Evolutionary conservation across 805 yeast species (phyloP).

Genomic region (Candida nitratophila): DNA sequence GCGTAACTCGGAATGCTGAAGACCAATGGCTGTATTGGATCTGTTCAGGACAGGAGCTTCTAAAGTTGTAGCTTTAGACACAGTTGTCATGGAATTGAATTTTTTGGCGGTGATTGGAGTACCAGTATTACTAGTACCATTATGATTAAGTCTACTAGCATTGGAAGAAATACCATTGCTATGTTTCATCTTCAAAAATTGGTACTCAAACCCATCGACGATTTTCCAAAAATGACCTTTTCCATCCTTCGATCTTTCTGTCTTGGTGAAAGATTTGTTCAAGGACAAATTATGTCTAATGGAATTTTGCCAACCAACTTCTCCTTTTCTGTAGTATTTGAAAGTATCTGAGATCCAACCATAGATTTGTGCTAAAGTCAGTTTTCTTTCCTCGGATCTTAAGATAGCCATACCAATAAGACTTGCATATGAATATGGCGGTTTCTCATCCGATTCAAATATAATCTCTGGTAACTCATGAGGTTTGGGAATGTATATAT

Average conservation of each 20-base stretch:
- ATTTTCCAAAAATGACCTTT: constrained; percentile 94
- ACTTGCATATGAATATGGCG: constrained; percentile 92
- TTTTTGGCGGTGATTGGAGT: neutral
- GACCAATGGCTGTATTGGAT: constrained; percentile 20
- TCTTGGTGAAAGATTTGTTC: constrained; percentile 87
- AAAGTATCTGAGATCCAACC: constrained; percentile 87
- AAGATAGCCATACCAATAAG: constrained; percentile 89
- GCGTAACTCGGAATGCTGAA: constrained; percentile 14
- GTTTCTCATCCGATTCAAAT: constrained; percentile 57
- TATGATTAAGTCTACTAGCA: neutral
- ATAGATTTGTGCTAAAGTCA: constrained; percentile 81
- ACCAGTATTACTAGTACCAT: neutral
- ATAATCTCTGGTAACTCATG: constrained; percentile 32
- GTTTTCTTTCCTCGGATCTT: constrained; percentile 63
- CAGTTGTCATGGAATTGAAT: neutral
- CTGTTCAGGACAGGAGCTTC: constrained; percentile 12
- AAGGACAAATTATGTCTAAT: constrained; percentile 90
- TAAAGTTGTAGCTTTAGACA: neutral
- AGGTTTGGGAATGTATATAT: constrained; percentile 25
- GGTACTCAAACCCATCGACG: constrained; percentile 73
- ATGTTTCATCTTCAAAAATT: constrained; percentile 61
- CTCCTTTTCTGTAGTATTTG: constrained; percentile 72
- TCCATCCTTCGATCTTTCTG: constrained; percentile 85
- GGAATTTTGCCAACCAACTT: constrained; percentile 96
- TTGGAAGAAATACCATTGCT: neutral